Base-by-base conservation (phyloP, 371 early-diverging fungal species). In the Lichtheimia hyalospora region DNA sequence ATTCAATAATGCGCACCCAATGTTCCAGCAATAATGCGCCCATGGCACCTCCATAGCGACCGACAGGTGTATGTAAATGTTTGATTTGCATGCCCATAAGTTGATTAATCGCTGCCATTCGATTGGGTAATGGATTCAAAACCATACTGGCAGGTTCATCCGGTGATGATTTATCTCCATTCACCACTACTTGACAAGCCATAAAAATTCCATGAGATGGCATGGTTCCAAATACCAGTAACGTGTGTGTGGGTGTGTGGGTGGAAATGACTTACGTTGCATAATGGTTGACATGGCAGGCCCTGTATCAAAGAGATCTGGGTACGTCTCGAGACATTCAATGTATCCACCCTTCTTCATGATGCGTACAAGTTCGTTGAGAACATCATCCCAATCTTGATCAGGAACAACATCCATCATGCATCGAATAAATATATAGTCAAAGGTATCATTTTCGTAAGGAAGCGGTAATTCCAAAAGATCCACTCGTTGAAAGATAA, bases 281-380 rank as follows among this genome's bases (percentile, higher is more conserved):
- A 62, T 68, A 23, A 77, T 63, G n/a, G 60, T 68, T 8, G 57
- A 61, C 72, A 74, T 77, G 23, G 61, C 68, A 41, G 77, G 77
- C 4, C 77, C 77, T 21, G 70, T 68, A 68, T 77, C 77, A 46
- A 77, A 69, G 15, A 77, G 49, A 50, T 70, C 66, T 27, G 71
- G 71, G 50, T 77, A 77, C 2, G 77, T 69, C 59, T 77, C 77
- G 28, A 73, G 57, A 55, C 77, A 77, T 67, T 77, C 77, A 44
- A 77, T 71, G 52, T 69, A 74, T 10, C 70, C 77, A 21, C 77
- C 77, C 40, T 77, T 77, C 57, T 77, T 77, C 74, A 77, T 74
- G 23, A 77, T 69, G 18, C 74, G 49, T 6, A 74, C 66, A 1
- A 77, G 53, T 28, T 77, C 77, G 14, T 66, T 67, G 15, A 77